Percentiles rank a stretch among this genome's conserved stretches.
Conservation (phyloP, 140 eudicot genomes). For the Ambrosia hybrid region DNA sequence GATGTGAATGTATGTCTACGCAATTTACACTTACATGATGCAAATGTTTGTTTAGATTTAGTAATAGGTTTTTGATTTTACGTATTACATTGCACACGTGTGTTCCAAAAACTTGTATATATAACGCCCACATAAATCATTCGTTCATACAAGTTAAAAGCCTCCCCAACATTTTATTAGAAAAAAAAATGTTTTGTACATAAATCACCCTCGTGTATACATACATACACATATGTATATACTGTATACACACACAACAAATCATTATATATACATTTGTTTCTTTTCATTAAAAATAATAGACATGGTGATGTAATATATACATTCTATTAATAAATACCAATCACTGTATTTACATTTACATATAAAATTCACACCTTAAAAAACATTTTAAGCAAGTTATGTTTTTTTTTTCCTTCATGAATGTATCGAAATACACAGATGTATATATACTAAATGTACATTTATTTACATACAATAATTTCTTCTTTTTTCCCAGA, state of each 20-base stretch:
- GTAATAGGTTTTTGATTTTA: no score
- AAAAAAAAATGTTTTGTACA: no score
- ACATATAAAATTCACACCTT: not conserved
- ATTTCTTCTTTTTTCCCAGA: not conserved
- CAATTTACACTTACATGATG: no score
- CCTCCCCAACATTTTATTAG: no score
- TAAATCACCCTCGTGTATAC: no score
- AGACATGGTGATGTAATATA: conserved; percentile 6
- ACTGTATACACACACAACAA: no score
- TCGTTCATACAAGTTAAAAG: no score
- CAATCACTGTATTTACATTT: conserved; percentile 13
- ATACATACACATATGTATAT: not conserved
- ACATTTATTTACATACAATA: not conserved
- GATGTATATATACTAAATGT: not conserved
- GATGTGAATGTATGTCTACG: not conserved
- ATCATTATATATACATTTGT: no score
- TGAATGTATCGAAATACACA: not conserved
- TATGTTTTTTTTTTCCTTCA: not conserved
- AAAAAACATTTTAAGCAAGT: not conserved
- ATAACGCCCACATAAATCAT: no score
- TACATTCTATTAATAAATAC: not conserved
- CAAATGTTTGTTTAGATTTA: no score
- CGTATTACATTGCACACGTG: not conserved
- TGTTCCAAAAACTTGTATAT: no score
- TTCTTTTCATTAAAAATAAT: not conserved